phyloP scores from a whole-genome alignment of 345 rosid genomes.

The Moricandia moricandioides region DNA sequence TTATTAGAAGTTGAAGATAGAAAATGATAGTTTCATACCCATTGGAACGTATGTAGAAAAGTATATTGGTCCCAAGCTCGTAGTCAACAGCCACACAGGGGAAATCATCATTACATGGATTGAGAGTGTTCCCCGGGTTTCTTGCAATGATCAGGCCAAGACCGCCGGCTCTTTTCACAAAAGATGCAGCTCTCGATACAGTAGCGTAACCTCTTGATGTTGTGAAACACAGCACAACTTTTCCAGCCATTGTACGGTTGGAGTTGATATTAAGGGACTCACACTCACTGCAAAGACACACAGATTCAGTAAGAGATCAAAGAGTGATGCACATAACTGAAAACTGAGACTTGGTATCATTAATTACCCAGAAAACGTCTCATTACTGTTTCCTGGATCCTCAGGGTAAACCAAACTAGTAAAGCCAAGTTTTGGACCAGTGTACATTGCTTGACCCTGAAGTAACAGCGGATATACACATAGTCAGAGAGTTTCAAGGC shows the following conservation, averaged over 20 bases:
- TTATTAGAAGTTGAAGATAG: background rate
- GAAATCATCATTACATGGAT: slow-evolving; percentile 36
- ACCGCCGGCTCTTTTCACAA: slow-evolving; percentile 39
- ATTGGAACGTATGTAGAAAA: slow-evolving; percentile 38
- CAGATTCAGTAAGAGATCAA: background rate
- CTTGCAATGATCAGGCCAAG: slow-evolving; percentile 41
- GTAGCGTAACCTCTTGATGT: slow-evolving; percentile 6
- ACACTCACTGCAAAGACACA: slow-evolving; percentile 15
- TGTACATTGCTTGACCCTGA: slow-evolving; percentile 38
- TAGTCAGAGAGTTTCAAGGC: background rate
- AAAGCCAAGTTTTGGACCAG: slow-evolving; percentile 33
- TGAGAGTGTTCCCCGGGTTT: slow-evolving; percentile 30
- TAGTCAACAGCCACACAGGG: slow-evolving; percentile 40
- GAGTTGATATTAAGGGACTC: slow-evolving; percentile 5
- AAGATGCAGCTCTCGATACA: slow-evolving; percentile 25
- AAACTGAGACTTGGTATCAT: background rate
- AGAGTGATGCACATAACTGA: background rate
- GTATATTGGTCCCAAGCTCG: slow-evolving; percentile 42
- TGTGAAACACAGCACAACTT: slow-evolving; percentile 43
- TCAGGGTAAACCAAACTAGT: slow-evolving; percentile 43
- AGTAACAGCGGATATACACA: background rate
- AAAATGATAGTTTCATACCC: slow-evolving; percentile 25
- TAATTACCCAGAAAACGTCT: slow-evolving; percentile 17
- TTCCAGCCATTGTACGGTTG: slow-evolving; percentile 24
- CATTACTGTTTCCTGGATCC: slow-evolving; percentile 15